Conservation (phyloP, 495 filamentous ascomycete species). For the Hapsidospora chrysogenum region DNA sequence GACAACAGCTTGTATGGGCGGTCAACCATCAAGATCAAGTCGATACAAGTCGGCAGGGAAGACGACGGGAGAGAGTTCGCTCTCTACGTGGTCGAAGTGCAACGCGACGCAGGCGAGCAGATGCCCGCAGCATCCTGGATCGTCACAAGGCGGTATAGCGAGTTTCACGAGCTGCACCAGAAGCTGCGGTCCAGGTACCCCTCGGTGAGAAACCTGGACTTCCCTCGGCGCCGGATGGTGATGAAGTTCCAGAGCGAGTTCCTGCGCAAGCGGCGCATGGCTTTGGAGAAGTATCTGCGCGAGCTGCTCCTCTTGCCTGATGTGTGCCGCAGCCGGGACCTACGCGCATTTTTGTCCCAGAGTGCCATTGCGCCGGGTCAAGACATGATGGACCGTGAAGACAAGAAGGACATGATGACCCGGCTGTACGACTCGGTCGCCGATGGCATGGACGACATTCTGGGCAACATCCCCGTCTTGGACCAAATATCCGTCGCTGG, state of each 20-base stretch:
- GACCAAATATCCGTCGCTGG: slow-evolving; percentile 88
- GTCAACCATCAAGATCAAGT: slow-evolving; percentile 74
- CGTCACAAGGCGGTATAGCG: slow-evolving; percentile 74
- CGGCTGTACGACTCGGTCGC: slow-evolving; percentile 91
- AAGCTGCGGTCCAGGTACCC: slow-evolving; percentile 70
- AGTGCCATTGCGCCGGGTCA: slow-evolving; percentile 50
- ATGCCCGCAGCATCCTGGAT: slow-evolving; percentile 76
- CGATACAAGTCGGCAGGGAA: slow-evolving; percentile 79
- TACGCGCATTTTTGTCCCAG: slow-evolving; percentile 88
- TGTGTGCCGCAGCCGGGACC: slow-evolving; percentile 81
- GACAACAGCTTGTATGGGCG: slow-evolving; percentile 95
- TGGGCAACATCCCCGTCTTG: slow-evolving; percentile 84
- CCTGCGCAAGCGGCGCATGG: slow-evolving; percentile 67
- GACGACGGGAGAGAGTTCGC: slow-evolving; percentile 90
- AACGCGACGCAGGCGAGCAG: slow-evolving; percentile 73
- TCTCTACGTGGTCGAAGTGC: slow-evolving; percentile 83
- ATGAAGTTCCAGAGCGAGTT: slow-evolving; percentile 96
- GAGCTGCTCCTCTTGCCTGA: slow-evolving; percentile 75
- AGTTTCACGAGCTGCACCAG: slow-evolving; percentile 92
- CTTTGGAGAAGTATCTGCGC: slow-evolving; percentile 73
- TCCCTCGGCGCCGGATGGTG: slow-evolving; percentile 79
- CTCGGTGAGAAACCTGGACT: slow-evolving; percentile 75
- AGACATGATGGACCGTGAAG: slow-evolving; percentile 27
- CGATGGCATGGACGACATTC: slow-evolving; percentile 95
- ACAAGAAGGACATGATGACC: slow-evolving; percentile 79